Evolutionary conservation across 116 monocot genomes (phyloP), one percentile per base, ranked within the genome.

Genomic region (Trichopus zeylanicus): DNA sequence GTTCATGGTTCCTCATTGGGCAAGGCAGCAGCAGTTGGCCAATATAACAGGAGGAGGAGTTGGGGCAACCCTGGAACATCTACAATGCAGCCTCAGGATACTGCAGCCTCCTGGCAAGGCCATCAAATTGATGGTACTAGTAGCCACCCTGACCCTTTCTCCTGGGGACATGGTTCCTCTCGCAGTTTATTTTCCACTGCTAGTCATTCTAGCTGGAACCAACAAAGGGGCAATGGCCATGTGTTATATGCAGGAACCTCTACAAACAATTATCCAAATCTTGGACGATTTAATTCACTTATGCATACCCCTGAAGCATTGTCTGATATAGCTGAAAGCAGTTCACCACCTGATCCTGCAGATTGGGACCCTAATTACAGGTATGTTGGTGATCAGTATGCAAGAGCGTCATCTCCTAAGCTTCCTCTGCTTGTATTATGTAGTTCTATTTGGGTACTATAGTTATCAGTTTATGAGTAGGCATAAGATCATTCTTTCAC

Each of bases 321-420:
- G 7, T 35, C 12, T 57, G 77, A 81, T 70, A 73, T 64, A 59
- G 57, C 67, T 56, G 78, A 78, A 62, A 59, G 70, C 70, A 82
- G 67, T 61, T 80, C 75, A 52, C 16, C 74, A 15, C 87, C 79
- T 38, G 68, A 89, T 68, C 89, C 94, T 55, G 94, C 80, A 51
- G 89, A 89, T 73, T 94, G 94, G 94, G 89, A 89, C 60, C 94
- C 94, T 30, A 71, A 82, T 51, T 94, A 89, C 64, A 89, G 94
- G 94, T 94, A 66, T 28, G 42, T 13, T n/a, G n/a, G n/a, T 2
- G 42, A 42, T n/a, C 42, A 42, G 37, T 42, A 13, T 16, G 12
- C n/a, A 3, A 42, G 2, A 42, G 4, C 12, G 3, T 42, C 18
- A 42, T 42, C 42, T 42, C 3, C 12, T 15, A 13, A 16, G 18